A percentile compares a stretch with the other conserved stretches of the same genome.
Conservation (phyloP, 2,329 filamentous ascomycete genomes). For the Penicillium rolfsii region DNA sequence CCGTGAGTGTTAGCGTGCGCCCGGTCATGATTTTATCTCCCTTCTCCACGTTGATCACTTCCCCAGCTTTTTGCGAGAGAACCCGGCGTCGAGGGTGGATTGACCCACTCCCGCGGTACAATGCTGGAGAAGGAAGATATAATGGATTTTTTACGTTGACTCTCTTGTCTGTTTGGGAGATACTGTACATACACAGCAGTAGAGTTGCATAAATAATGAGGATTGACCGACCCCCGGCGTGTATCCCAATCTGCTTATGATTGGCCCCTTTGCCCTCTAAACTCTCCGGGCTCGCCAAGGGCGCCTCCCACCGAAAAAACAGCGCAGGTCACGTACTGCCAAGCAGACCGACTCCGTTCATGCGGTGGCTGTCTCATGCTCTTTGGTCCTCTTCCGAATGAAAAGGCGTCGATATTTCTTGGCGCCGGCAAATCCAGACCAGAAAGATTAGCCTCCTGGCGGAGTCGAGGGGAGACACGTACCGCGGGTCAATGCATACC, state of each 20-base stretch:
- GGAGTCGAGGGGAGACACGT: background rate
- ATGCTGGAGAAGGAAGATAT: background rate
- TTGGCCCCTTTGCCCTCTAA: background rate
- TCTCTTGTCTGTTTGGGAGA: background rate
- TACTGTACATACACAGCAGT: background rate
- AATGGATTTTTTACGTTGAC: background rate
- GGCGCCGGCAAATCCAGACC: slow-evolving; percentile 17
- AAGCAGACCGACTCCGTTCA: background rate
- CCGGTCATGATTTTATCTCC: background rate
- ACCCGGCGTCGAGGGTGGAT: background rate
- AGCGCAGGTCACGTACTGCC: background rate
- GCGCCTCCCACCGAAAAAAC: background rate
- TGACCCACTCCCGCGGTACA: background rate
- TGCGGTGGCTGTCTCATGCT: background rate
- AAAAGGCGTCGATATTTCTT: slow-evolving; percentile 4
- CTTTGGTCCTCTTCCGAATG: background rate
- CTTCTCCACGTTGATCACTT: background rate
- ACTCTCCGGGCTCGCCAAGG: slow-evolving; percentile 1
- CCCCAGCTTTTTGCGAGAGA: background rate
- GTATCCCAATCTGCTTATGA: background rate
- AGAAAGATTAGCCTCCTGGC: background rate
- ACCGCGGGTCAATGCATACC: background rate
- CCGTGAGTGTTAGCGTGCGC: background rate
- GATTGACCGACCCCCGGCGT: no score
- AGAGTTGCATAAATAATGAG: no score